These are phyloP conservation scores for Moringa oleifera DNA, from an alignment of 345 rosid species.

Conservation along the genomic window DNA sequence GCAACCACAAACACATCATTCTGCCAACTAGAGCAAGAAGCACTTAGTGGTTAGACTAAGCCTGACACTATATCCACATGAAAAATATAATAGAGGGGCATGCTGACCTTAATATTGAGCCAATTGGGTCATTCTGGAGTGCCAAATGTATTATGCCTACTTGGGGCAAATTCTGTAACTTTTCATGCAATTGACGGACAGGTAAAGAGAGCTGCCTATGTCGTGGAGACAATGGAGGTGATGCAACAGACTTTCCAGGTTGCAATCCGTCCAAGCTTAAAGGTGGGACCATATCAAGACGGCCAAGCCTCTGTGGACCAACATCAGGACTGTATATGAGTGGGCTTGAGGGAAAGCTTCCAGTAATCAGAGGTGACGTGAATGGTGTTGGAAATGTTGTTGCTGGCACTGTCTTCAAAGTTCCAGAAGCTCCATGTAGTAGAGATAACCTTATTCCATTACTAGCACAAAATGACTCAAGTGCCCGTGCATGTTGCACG, in stretches of 20 bases:
- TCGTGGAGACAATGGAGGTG: conserved; percentile 76
- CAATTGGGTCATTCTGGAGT: conserved; percentile 77
- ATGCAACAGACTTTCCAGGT: conserved; percentile 44
- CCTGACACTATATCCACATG: conserved; percentile 10
- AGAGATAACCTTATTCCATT: conserved; percentile 68
- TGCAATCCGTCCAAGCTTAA: conserved; percentile 84
- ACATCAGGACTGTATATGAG: conserved; percentile 79
- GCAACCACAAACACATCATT: conserved; percentile 97
- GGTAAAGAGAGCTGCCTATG: conserved; percentile 70
- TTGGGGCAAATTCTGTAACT: conserved; percentile 85
- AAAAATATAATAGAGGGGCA: conserved; percentile 11
- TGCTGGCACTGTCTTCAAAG: conserved; percentile 43
- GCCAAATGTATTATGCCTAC: conserved; percentile 90
- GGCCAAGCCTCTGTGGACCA: conserved; percentile 61
- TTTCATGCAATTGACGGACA: conserved; percentile 73
- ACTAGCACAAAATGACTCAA: conserved; percentile 74
- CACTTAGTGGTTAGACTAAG: conserved; percentile 21
- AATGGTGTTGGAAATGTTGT: conserved; percentile 82
- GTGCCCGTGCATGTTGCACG: conserved; percentile 81
- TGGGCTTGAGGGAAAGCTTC: conserved; percentile 95
- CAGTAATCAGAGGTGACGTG: conserved; percentile 75
- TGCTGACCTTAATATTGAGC: conserved; percentile 75
- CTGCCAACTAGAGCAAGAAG: conserved; percentile 64
- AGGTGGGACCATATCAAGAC: conserved; percentile 88
- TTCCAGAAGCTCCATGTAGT: conserved; percentile 55